Base-by-base conservation (phyloP, 2,329 filamentous ascomycete genomes). In the Periconia sp. region DNA sequence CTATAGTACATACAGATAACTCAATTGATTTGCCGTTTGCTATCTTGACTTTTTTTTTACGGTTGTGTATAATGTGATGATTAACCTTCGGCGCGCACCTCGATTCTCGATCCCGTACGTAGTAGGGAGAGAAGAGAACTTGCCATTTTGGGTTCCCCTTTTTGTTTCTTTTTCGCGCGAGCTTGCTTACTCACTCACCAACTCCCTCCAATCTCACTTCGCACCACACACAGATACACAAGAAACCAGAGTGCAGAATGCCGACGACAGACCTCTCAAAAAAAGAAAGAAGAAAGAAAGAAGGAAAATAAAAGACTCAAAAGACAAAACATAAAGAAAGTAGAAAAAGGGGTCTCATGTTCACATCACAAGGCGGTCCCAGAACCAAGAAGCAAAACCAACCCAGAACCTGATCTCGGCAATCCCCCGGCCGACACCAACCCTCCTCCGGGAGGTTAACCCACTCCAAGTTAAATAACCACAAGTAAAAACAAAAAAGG, bases 311-410 rank as follows among this genome's bases (percentile, higher is more conserved):
- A 33, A 45, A 45, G 17, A n/a, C n/a, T n/a, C n/a, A 50, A 27
- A 15, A 27, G 19, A 33, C 11, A 37, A 37, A 11, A 11, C 11
- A 37, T 13, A 37, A 37, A 9, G 11, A 50, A 54, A 45, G 44
- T 35, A 52, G 45, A 51, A 45, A 18, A 52, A 54, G 56, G 56
- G 60, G 57, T 58, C 52, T 62, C 54, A 55, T 60, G 53, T 53
- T 53, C 60, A 37, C 33, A 53, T 59, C 55, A 53, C 54, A 47
- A 50, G 46, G 31, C 30, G 40, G 15, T 41, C 37, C 47, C 19
- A 41, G 43, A 33, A 37, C 46, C 17, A 35, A 45, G 33, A 17
- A 37, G 19, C 19, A 13, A 19, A 37, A 47, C 3, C 23, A 19
- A 42, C 9, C 20, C 43, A 30, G n/a, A 44, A 23, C 18, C 13